phyloP scores from a whole-genome alignment of 495 filamentous ascomycete species.

The Talaromyces liani region DNA sequence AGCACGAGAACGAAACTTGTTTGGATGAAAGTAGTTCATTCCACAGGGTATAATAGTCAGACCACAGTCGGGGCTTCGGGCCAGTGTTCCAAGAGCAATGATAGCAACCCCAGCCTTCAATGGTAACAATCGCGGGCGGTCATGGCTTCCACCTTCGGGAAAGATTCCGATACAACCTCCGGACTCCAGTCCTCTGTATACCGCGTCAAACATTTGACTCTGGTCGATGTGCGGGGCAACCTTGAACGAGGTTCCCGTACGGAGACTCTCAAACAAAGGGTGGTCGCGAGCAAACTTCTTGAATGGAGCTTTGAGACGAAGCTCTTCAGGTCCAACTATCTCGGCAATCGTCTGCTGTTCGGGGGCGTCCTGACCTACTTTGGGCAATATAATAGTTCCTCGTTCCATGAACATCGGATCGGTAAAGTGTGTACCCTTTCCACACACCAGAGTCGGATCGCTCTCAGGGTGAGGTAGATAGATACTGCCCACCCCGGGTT shows the following conservation, averaged over 20 bases:
- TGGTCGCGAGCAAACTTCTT: constrained; percentile 28
- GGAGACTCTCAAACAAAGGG: constrained; percentile 65
- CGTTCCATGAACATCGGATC: constrained; percentile 54
- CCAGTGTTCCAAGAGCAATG: constrained; percentile 81
- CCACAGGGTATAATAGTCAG: constrained; percentile 81
- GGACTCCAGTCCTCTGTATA: constrained; percentile 60
- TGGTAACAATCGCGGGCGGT: constrained; percentile 75
- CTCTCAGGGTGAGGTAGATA: constrained; percentile 72
- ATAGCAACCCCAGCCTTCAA: constrained; percentile 85
- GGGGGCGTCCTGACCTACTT: constrained; percentile 56
- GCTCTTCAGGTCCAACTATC: constrained; percentile 61
- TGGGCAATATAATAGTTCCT: constrained; percentile 68
- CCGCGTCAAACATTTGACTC: constrained; percentile 72
- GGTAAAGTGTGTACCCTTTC: constrained; percentile 66
- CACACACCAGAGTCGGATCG: constrained; percentile 64
- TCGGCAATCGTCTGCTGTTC: constrained; percentile 67
- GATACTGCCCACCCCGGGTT: constrained; percentile 60
- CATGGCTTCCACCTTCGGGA: constrained; percentile 83
- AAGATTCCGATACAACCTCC: constrained; percentile 84
- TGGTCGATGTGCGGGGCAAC: constrained; percentile 83
- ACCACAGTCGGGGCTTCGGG: constrained; percentile 63
- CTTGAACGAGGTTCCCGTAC: constrained; percentile 61
- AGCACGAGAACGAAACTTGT: constrained; percentile 83
- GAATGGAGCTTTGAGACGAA: constrained; percentile 69
- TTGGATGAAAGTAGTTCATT: constrained; percentile 92